Base-by-base conservation (phyloP, 495 filamentous ascomycete species). In the Diplogelasinospora grovesii region DNA sequence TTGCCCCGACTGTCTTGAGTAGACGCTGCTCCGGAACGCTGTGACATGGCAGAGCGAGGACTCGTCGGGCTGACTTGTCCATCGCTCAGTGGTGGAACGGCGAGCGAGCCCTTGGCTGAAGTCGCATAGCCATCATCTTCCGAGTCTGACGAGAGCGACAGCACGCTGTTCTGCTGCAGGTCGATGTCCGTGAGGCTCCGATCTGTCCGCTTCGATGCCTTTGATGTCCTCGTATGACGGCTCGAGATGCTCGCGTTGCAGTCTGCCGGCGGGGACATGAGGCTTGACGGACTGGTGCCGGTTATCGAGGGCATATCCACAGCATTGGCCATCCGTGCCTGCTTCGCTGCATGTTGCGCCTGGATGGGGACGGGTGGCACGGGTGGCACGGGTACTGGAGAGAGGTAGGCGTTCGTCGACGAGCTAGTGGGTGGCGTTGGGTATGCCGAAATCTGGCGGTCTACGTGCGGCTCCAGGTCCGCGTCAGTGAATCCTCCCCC, bases 111-210 rank as follows among this genome's bases (percentile, higher is more conserved):
- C 20, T 54, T 56, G 14, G 54, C 44, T 3, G 54, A 46, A 18
- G 54, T 44, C 16, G 55, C 57, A 7, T 49, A 52, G 3, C 49
- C 53, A 22, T 66, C 68, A 5, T 68, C 66, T 24, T 70, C 68
- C 4, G 69, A 73, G 34, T 73, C 69, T 0, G 60, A 64, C 0
- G 69, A 73, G 3, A 73, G 61, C 2, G 68, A 66, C 14, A 73
- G 48, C 13, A 73, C 59, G 44, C 66, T 70, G 29, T 65, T 66
- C 28, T 66, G 56, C 26, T 70, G 59, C 20, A 70, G 52, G 34
- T 73, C 69, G 9, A 70, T 53, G 23, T 66, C 68, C 8, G 43
- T 52, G 19, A 70, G 20, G 27, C 63, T 61, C 19, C 51, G 63
- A 29, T 64, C 64, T 1, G 64, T 68, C 0, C 63, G 66, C 13